Conservation (phyloP, 169 alveolate species). For the Plasmodium relictum region DNA sequence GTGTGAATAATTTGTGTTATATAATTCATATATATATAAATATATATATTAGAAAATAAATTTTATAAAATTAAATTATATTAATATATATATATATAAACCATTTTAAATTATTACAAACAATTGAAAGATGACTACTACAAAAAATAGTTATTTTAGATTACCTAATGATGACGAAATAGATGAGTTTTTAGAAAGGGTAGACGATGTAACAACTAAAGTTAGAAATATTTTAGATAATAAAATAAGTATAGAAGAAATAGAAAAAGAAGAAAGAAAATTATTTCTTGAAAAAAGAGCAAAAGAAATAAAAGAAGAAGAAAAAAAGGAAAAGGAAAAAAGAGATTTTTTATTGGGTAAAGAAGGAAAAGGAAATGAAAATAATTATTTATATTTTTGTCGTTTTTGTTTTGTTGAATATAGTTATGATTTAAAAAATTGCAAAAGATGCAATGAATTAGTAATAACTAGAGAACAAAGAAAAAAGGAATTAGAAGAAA, state of each 20-base stretch:
- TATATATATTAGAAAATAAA: not conserved
- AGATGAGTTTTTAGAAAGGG: slow-evolving; percentile 24
- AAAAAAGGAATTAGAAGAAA: slow-evolving; percentile 26
- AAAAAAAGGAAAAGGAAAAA: slow-evolving; percentile 24
- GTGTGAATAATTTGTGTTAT: too few species aligned
- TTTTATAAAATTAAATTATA: not conserved
- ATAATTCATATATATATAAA: not conserved
- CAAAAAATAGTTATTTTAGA: not conserved
- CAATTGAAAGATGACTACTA: not conserved
- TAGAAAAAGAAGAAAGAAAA: slow-evolving; percentile 24
- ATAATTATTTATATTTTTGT: slow-evolving; percentile 28
- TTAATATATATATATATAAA: not conserved
- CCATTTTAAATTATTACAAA: not conserved
- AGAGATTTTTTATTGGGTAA: slow-evolving; percentile 17
- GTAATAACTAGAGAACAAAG: slow-evolving; percentile 55
- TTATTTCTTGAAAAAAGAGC: slow-evolving; percentile 14
- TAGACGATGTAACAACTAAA: slow-evolving; percentile 38
- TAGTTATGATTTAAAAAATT: slow-evolving; percentile 8
- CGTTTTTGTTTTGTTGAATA: slow-evolving; percentile 21
- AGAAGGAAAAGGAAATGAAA: slow-evolving; percentile 25
- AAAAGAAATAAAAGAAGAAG: slow-evolving; percentile 48
- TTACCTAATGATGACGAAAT: slow-evolving; percentile 49
- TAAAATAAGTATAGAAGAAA: slow-evolving; percentile 38
- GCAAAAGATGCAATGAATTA: slow-evolving; percentile 24
- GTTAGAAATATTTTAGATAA: slow-evolving; percentile 10